Conservation (phyloP, 257 asterid genomes). For the Dorcoceras hygrometricum region DNA sequence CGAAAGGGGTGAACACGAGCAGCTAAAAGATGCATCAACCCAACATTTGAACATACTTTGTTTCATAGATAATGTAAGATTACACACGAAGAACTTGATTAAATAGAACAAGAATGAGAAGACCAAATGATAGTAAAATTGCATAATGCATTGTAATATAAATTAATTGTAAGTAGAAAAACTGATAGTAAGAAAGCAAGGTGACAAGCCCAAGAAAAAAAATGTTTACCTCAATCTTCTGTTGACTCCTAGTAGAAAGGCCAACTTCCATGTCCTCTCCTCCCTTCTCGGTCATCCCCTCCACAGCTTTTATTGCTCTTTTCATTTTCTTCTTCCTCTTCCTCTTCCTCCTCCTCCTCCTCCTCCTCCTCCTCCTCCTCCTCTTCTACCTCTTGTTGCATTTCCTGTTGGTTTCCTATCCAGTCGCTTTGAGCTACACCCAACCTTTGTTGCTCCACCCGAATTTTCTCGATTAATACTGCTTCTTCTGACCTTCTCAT, state of each 20-base stretch:
- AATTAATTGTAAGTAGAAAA: background rate
- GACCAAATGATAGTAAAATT: background rate
- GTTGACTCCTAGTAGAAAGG: conserved; percentile 32
- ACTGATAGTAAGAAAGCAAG: background rate
- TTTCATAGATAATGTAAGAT: background rate
- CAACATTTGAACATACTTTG: background rate
- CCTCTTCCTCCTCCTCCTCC: conserved; percentile 43
- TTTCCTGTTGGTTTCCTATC: conserved; percentile 62
- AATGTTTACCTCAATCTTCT: conserved; percentile 41
- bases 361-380: conserved; percentile 44
- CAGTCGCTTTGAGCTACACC: conserved; percentile 88
- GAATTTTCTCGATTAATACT: conserved; percentile 65
- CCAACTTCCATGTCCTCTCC: conserved; percentile 26
- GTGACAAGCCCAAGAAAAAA: conserved; percentile 11
- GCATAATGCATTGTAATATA: background rate
- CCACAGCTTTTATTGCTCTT: conserved; percentile 27
- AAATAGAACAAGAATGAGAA: background rate
- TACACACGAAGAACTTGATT: too few species aligned
- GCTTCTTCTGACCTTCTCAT: conserved; percentile 88
- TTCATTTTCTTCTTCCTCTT: conserved; percentile 36
- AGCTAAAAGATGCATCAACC: background rate
- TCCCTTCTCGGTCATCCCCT: conserved; percentile 26
- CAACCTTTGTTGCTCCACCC: conserved; percentile 78
- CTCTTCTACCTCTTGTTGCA: conserved; percentile 37
- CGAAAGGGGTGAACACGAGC: background rate